These are phyloP conservation scores for Podospora pseudoanserina DNA, from an alignment of 495 filamentous ascomycete genomes.

Conservation along the genomic window DNA sequence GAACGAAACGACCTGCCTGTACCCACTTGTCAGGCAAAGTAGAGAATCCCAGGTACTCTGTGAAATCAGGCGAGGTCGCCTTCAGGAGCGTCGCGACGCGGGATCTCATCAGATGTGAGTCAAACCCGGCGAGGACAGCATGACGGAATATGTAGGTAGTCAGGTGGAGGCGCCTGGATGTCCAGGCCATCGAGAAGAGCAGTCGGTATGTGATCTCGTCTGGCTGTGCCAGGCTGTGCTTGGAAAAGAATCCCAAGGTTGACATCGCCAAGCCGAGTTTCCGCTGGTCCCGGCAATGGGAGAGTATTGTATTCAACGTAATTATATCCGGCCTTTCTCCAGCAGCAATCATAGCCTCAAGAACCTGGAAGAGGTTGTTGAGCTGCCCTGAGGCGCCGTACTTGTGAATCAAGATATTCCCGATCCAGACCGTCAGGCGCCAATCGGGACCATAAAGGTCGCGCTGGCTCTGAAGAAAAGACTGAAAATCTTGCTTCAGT, in stretches of 20 bases:
- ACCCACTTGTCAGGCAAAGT: neutral
- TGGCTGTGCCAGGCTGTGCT: neutral
- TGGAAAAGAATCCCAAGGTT: neutral
- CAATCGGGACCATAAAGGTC: conserved; percentile 38
- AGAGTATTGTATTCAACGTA: neutral
- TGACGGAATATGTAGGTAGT: neutral
- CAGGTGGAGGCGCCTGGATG: neutral
- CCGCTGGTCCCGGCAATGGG: neutral
- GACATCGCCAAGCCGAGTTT: neutral
- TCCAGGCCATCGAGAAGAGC: neutral
- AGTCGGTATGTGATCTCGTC: neutral
- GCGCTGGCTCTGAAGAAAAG: conserved; percentile 32
- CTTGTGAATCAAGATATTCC: neutral
- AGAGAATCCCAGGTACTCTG: neutral
- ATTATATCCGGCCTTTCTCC: neutral
- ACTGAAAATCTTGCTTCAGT: conserved; percentile 18
- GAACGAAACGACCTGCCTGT: neutral
- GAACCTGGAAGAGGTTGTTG: neutral
- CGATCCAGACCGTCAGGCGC: conserved; percentile 22
- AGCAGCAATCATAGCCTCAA: neutral
- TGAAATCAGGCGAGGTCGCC: neutral
- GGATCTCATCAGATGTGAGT: neutral
- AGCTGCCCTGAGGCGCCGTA: neutral
- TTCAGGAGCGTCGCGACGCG: neutral
- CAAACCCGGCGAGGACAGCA: neutral